phyloP scores from a whole-genome alignment of 371 early-diverging fungal genomes.

The Fennellomyces sp. region DNA sequence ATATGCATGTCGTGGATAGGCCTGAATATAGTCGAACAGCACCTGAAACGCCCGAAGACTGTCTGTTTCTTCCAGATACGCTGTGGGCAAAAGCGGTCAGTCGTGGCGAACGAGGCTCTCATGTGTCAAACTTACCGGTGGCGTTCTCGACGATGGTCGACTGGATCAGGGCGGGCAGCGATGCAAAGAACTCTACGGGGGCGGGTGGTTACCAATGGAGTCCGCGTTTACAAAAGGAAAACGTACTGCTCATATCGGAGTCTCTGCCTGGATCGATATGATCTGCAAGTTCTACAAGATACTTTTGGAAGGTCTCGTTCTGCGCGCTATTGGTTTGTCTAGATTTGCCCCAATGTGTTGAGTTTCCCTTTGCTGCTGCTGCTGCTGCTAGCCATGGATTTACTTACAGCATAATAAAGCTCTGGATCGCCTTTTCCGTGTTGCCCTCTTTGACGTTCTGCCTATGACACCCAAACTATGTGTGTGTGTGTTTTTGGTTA shows the following conservation, averaged over 20 bases:
- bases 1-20: slow-evolving; percentile 49
- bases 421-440: slow-evolving; percentile 25
- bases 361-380: no score
- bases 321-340: slow-evolving; percentile 43
- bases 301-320: slow-evolving; percentile 34
- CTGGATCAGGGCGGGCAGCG: slow-evolving; percentile 44
- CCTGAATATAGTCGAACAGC: slow-evolving; percentile 45
- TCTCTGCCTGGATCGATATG: slow-evolving; percentile 43
- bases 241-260: slow-evolving; percentile 38
- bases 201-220: no score
- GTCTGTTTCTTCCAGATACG: slow-evolving; percentile 35
- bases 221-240: no score
- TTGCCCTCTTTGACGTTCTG: slow-evolving; percentile 16
- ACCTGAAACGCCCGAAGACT: slow-evolving; percentile 36
- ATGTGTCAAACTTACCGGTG: slow-evolving; percentile 26
- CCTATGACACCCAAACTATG: slow-evolving; percentile 16
- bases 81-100: no score
- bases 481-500: no score
- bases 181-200: slow-evolving; percentile 45
- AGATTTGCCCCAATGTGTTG: background rate
- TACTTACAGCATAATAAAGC: slow-evolving; percentile 27
- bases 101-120: no score
- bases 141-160: slow-evolving; percentile 46
- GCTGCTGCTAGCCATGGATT: no score
- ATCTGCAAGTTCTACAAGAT: slow-evolving; percentile 36